phyloP scores from a whole-genome alignment of 2,329 filamentous ascomycete genomes.

The Pseudocercospora cruenta region DNA sequence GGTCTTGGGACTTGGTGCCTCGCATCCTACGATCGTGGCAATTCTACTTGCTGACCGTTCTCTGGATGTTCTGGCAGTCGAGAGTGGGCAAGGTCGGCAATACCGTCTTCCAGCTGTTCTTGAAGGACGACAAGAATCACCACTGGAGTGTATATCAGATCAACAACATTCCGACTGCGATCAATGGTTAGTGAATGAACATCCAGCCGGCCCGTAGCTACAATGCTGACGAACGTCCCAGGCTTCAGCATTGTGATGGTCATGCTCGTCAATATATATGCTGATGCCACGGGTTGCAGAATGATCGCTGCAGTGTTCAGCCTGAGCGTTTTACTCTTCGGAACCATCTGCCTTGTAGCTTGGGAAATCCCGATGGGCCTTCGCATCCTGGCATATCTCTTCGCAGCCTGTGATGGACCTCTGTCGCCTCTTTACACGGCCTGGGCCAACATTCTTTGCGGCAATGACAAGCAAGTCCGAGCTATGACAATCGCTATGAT shows the following conservation, averaged over 20 bases:
- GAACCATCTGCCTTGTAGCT: slow-evolving; percentile 19
- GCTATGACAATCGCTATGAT: slow-evolving; percentile 43
- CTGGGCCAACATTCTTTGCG: slow-evolving; percentile 44
- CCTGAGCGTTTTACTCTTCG: slow-evolving; percentile 25
- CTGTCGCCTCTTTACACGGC: slow-evolving; percentile 42
- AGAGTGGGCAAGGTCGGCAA: slow-evolving; percentile 26
- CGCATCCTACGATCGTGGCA: slow-evolving; percentile 20
- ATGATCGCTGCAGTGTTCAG: slow-evolving; percentile 41
- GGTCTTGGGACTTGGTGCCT: slow-evolving; percentile 13
- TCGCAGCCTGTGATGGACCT: slow-evolving; percentile 43
- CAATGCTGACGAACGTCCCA: background rate
- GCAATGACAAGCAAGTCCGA: slow-evolving; percentile 41
- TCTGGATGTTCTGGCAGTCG: slow-evolving; percentile 24
- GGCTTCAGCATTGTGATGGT: slow-evolving; percentile 21
- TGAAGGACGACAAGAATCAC: slow-evolving; percentile 18
- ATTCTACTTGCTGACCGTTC: slow-evolving; percentile 19
- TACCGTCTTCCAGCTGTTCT: slow-evolving; percentile 23
- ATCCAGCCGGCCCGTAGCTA: background rate
- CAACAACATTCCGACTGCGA: slow-evolving; percentile 24
- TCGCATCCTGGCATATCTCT: slow-evolving; percentile 41
- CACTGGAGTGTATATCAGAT: slow-evolving; percentile 23
- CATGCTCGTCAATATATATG: slow-evolving; percentile 24
- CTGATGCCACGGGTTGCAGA: slow-evolving; percentile 41
- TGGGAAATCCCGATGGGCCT: slow-evolving; percentile 33
- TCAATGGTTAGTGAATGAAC: slow-evolving; percentile 14